Percentiles rank a stretch among this genome's conserved stretches.
Evolutionary conservation across 495 filamentous ascomycete species (phyloP).

Genomic region (Xylaria acuta): DNA sequence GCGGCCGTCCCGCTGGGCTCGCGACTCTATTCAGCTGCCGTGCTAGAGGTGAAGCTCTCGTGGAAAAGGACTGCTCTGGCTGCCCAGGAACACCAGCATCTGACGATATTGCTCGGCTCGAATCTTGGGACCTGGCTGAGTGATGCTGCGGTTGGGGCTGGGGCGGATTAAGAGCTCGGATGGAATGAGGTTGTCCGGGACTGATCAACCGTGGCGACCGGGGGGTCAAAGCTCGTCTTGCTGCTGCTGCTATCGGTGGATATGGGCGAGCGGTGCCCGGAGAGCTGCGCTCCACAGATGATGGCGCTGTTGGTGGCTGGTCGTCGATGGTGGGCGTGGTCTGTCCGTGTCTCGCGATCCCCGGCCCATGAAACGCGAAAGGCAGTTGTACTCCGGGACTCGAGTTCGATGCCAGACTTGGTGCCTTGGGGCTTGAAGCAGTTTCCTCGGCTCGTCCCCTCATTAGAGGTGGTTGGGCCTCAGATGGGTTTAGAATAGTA

Average conservation of each 20-base stretch:
- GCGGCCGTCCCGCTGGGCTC: conserved; percentile 41
- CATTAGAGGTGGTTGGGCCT: conserved; percentile 30
- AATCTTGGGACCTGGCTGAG: conserved; percentile 44
- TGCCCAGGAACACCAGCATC: conserved; percentile 31
- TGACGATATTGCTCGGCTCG: conserved; percentile 31
- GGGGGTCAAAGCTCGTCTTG: conserved; percentile 67
- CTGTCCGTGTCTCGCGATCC: conserved; percentile 37
- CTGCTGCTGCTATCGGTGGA: conserved; percentile 40
- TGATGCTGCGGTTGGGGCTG: conserved; percentile 54
- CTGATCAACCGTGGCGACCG: conserved; percentile 64
- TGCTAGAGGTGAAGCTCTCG: conserved; percentile 44
- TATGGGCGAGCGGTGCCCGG: conserved; percentile 49
- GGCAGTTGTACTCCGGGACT: conserved; percentile 40
- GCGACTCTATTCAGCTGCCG: conserved; percentile 41
- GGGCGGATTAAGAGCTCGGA: conserved; percentile 53
- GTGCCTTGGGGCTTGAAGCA: conserved; percentile 32
- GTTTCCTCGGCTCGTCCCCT: conserved; percentile 15
- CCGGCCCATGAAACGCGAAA: conserved; percentile 39
- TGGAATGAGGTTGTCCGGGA: conserved; percentile 51
- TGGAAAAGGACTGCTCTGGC: conserved; percentile 33
- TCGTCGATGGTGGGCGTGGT: conserved; percentile 39
- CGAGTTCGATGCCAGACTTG: conserved; percentile 38
- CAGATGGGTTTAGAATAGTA: conserved; percentile 59
- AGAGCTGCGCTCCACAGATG: conserved; percentile 45
- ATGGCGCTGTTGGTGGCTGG: conserved; percentile 40